phyloP scores from a whole-genome alignment of 805 yeast species.

The Myxozyma vanderwaltii region DNA sequence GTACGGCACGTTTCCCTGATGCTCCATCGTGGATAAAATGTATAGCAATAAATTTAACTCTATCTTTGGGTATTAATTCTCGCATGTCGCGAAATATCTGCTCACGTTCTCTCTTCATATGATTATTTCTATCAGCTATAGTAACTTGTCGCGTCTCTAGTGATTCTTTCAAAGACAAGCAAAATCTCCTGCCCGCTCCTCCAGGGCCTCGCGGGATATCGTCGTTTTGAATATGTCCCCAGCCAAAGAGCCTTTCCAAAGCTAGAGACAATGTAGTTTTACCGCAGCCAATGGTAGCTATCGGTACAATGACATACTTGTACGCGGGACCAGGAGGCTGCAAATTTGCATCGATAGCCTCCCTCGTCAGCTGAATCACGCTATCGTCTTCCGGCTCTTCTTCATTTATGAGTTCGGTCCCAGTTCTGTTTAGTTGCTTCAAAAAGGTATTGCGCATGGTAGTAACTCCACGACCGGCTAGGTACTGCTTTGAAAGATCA shows the following conservation, averaged over 20 bases:
- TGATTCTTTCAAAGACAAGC: conserved; percentile 37
- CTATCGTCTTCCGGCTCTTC: conserved; percentile 21
- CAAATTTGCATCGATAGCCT: neutral
- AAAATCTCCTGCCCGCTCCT: conserved; percentile 33
- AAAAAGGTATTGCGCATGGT: conserved; percentile 43
- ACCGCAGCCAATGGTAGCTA: conserved; percentile 93
- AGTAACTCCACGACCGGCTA: conserved; percentile 70
- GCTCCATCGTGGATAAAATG: conserved; percentile 55
- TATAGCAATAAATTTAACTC: conserved; percentile 63
- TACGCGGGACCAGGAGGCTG: conserved; percentile 37
- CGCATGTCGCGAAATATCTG: conserved; percentile 60
- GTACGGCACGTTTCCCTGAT: conserved; percentile 11
- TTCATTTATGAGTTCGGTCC: neutral
- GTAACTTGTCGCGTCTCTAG: conserved; percentile 54
- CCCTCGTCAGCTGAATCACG: conserved; percentile 15
- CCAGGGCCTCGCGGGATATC: conserved; percentile 50
- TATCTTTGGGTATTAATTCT: conserved; percentile 43
- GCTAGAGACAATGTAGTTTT: conserved; percentile 81
- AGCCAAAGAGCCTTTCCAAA: conserved; percentile 57
- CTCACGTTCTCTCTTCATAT: conserved; percentile 65
- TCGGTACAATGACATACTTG: conserved; percentile 72
- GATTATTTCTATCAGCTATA: conserved; percentile 82
- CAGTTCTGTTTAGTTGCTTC: neutral
- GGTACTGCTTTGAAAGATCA: conserved; percentile 49
- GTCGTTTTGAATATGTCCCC: conserved; percentile 85